These are phyloP conservation scores for Backusella morwellensis DNA, from an alignment of 192 early-diverging fungal genomes.

Conservation along the genomic window DNA sequence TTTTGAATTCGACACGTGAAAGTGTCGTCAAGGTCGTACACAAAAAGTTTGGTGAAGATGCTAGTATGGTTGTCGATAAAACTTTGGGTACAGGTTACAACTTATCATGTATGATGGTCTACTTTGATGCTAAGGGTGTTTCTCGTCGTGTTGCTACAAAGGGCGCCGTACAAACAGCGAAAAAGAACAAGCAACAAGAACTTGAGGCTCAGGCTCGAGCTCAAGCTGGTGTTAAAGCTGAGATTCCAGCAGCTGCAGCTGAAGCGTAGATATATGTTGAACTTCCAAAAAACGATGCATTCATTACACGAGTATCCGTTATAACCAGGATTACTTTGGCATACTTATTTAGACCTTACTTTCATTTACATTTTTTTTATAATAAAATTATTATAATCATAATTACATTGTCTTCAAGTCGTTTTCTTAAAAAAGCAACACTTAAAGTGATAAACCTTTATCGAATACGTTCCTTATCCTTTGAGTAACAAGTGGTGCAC, in stretches of 20 bases:
- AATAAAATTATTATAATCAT: not conserved
- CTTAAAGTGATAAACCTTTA: not conserved
- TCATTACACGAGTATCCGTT: not conserved
- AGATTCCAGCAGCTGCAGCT: not conserved
- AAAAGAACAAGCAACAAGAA: not conserved
- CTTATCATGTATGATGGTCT: conserved; percentile 20
- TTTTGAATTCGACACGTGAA: conserved; percentile 15
- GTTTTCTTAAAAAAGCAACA: not conserved
- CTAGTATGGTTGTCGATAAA: conserved; percentile 20
- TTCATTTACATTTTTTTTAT: not conserved
- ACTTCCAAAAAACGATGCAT: not conserved
- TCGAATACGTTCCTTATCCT: not conserved
- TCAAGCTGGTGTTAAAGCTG: not conserved
- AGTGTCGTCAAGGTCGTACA: conserved; percentile 21
- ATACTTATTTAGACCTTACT: not conserved
- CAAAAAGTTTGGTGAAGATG: conserved; percentile 35
- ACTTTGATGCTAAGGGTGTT: conserved; percentile 31
- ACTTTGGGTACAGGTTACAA: conserved; percentile 10
- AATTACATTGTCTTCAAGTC: not conserved
- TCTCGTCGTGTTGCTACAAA: conserved; percentile 13
- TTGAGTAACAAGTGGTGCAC: not conserved
- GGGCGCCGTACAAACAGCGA: not conserved
- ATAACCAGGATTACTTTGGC: not conserved
- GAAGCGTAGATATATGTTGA: not conserved
- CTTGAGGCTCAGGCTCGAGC: not conserved